Percentiles rank a stretch among this genome's conserved stretches.
phyloP scores from a whole-genome alignment of 352 stramenopile genomes.

The Nannochloropsis limnetica region DNA sequence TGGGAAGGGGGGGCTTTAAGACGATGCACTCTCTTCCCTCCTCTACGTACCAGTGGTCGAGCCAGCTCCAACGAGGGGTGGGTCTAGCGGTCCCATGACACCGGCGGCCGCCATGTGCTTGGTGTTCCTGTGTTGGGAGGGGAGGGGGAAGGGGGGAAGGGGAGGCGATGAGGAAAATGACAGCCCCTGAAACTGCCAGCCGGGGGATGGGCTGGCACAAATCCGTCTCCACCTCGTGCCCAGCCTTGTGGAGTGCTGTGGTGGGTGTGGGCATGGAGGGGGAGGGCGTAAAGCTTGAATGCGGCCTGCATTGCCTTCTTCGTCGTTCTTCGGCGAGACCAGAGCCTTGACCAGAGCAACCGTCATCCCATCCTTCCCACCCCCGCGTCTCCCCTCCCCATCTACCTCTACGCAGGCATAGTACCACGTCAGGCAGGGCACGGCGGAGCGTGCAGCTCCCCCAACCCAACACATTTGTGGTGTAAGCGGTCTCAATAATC shows the following conservation, averaged over 20 bases:
- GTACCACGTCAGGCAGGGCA: not conserved
- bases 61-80: not conserved
- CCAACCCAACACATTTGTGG: not conserved
- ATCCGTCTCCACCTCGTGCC: not conserved
- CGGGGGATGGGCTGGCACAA: not conserved
- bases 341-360: not conserved
- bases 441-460: not conserved
- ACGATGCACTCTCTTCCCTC: not conserved
- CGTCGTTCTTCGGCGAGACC: not conserved
- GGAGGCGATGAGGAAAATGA: not conserved
- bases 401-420: not conserved
- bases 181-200: not conserved
- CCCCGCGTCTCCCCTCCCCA: not conserved
- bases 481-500: not conserved
- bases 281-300: not conserved
- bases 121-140: not conserved
- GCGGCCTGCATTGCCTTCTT: not conserved
- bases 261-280: not conserved
- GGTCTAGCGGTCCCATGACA: not conserved
- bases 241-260: not conserved
- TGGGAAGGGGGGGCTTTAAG: not conserved
- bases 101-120: constrained; percentile 9
- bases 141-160: not conserved
- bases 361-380: not conserved
- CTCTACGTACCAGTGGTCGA: not conserved